Percentiles rank a stretch among this genome's conserved stretches.
These are phyloP conservation scores for Ophiostoma pallidulum DNA, from an alignment of 2,329 filamentous ascomycete genomes.

Conservation along the genomic window DNA sequence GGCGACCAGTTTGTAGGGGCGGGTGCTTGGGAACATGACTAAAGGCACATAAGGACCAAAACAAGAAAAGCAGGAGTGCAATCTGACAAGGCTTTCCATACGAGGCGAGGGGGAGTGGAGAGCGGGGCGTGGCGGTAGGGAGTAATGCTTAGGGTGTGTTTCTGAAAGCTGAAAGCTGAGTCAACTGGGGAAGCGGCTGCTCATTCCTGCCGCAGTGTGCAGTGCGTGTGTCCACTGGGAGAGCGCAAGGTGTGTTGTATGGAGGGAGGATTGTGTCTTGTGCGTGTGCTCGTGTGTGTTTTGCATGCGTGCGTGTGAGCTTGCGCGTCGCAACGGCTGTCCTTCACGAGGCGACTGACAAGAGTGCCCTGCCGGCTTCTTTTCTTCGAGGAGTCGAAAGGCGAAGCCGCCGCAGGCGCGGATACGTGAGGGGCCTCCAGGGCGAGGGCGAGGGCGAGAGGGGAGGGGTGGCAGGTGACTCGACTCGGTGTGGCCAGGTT, in stretches of 20 bases:
- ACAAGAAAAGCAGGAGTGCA: slow-evolving; percentile 4
- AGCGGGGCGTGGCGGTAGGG: neutral
- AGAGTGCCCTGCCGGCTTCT: neutral
- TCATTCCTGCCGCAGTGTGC: slow-evolving; percentile 2
- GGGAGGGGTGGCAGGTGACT: slow-evolving; percentile 4
- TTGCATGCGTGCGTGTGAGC: neutral
- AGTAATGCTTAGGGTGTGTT: neutral
- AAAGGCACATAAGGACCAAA: slow-evolving; percentile 3
- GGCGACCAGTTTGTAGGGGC: neutral
- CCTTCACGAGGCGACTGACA: neutral
- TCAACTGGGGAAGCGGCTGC: neutral
- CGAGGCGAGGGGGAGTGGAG: neutral
- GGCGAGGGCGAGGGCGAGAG: too few species aligned
- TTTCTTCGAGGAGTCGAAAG: too few species aligned
- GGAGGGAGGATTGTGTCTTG: neutral
- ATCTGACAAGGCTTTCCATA: slow-evolving; percentile 4
- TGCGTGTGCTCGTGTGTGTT: neutral
- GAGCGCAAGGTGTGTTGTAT: neutral
- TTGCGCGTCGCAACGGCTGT: neutral
- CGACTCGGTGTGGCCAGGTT: too few species aligned
- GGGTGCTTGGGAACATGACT: neutral
- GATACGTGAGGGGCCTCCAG: neutral
- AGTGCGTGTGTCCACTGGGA: slow-evolving; percentile 1
- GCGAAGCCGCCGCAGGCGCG: too few species aligned
- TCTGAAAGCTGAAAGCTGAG: slow-evolving; percentile 1